A percentile compares a stretch with the other conserved stretches of the same genome.
These are phyloP conservation scores for Leccinum pellstonianum DNA, from an alignment of 768 basidiomycete species.

Conservation along the genomic window DNA sequence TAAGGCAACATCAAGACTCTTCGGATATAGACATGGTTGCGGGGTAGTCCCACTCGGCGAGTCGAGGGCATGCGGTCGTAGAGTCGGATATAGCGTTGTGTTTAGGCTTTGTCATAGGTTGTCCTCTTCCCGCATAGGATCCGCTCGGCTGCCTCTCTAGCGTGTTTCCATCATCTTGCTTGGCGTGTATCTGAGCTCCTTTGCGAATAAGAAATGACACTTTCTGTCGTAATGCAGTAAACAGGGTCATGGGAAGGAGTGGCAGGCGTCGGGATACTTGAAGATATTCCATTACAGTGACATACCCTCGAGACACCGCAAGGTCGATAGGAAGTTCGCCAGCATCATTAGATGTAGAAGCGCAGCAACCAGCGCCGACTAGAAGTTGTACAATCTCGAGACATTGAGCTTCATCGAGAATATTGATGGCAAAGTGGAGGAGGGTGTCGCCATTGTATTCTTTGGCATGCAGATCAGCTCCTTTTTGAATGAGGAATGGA, in stretches of 20 bases:
- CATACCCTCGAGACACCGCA: background rate
- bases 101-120: no score
- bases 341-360: background rate
- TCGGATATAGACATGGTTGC: background rate
- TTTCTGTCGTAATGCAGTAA: background rate
- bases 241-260: background rate
- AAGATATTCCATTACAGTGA: background rate
- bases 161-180: background rate
- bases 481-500: background rate
- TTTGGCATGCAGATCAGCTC: background rate
- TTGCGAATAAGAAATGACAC: background rate
- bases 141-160: background rate
- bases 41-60: no score
- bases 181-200: background rate
- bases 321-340: background rate
- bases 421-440: background rate
- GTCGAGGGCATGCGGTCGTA: no score
- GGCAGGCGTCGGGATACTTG: background rate
- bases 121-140: no score
- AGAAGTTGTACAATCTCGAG: background rate
- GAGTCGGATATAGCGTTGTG: no score
- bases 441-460: background rate
- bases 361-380: background rate
- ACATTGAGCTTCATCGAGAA: background rate
- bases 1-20: background rate